Percentiles rank a stretch among this genome's conserved stretches.
phyloP scores from a whole-genome alignment of 1,284 basidiomycete genomes.

The Veloporphyrellus conicus region DNA sequence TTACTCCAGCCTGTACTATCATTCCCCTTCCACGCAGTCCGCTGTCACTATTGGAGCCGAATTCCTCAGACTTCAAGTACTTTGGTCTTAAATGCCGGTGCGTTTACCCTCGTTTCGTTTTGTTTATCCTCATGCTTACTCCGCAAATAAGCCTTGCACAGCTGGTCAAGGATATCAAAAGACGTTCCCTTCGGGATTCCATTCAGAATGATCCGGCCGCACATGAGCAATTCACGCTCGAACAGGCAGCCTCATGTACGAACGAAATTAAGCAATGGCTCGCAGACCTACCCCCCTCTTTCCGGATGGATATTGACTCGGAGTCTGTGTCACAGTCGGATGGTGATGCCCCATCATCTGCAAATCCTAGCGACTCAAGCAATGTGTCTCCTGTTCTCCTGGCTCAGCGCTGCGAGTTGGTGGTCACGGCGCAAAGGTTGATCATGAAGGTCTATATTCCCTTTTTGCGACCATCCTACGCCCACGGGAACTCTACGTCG shows the following conservation, averaged over 20 bases:
- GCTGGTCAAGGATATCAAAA: constrained; percentile 48
- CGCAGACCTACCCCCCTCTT: constrained; percentile 44
- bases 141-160: constrained; percentile 37
- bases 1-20: constrained; percentile 43
- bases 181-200: constrained; percentile 40
- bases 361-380: constrained; percentile 15
- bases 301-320: constrained; percentile 36
- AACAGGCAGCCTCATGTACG: constrained; percentile 56
- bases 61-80: constrained; percentile 36
- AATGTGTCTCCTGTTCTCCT: constrained; percentile 35
- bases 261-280: constrained; percentile 54
- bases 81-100: constrained; percentile 48
- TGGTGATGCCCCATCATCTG: constrained; percentile 2
- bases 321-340: constrained; percentile 24
- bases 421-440: constrained; percentile 54
- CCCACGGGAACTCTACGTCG: constrained; percentile 23
- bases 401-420: constrained; percentile 55
- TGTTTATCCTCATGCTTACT: constrained; percentile 7
- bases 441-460: constrained; percentile 65
- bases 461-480: constrained; percentile 44
- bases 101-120: constrained; percentile 14
- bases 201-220: constrained; percentile 30
- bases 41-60: constrained; percentile 28
- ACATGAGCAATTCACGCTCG: constrained; percentile 43
- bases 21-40: constrained; percentile 38